A percentile compares a stretch with the other conserved stretches of the same genome.
These are phyloP conservation scores for Waltergamsia citrina DNA, from an alignment of 2,329 filamentous ascomycete species.

Conservation along the genomic window DNA sequence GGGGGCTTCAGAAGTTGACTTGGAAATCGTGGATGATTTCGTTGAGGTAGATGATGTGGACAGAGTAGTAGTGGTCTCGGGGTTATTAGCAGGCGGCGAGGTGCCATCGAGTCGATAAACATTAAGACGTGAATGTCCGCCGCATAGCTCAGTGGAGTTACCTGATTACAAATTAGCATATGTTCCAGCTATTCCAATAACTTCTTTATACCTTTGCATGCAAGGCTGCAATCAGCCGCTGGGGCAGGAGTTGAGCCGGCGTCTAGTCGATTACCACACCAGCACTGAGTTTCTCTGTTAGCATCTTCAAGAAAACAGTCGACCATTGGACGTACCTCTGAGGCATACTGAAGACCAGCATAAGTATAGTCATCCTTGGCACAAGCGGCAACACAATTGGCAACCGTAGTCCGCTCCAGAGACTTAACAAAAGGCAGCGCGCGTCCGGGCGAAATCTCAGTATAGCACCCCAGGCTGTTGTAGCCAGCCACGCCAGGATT, in stretches of 20 bases:
- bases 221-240: slow-evolving; percentile 20
- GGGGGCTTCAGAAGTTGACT: slow-evolving; percentile 4
- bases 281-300: too few relatives aligned
- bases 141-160: slow-evolving; percentile 26
- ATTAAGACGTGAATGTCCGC: slow-evolving; percentile 22
- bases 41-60: background rate
- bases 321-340: too few relatives aligned
- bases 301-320: too few relatives aligned
- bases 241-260: slow-evolving; percentile 17
- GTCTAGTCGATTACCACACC: slow-evolving; percentile 20
- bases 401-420: slow-evolving; percentile 18
- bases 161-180: slow-evolving; percentile 6
- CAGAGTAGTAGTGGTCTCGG: background rate
- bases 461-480: slow-evolving; percentile 26
- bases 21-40: background rate
- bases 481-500: slow-evolving; percentile 28
- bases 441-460: slow-evolving; percentile 19
- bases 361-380: slow-evolving; percentile 14
- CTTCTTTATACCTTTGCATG: slow-evolving; percentile 19
- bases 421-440: slow-evolving; percentile 18
- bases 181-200: background rate
- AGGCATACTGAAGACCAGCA: slow-evolving; percentile 27
- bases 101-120: slow-evolving; percentile 16
- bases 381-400: slow-evolving; percentile 21
- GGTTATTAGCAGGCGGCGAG: background rate